These are phyloP conservation scores for Benincasa hispida DNA, from an alignment of 306 rosid genomes.

Conservation along the genomic window DNA sequence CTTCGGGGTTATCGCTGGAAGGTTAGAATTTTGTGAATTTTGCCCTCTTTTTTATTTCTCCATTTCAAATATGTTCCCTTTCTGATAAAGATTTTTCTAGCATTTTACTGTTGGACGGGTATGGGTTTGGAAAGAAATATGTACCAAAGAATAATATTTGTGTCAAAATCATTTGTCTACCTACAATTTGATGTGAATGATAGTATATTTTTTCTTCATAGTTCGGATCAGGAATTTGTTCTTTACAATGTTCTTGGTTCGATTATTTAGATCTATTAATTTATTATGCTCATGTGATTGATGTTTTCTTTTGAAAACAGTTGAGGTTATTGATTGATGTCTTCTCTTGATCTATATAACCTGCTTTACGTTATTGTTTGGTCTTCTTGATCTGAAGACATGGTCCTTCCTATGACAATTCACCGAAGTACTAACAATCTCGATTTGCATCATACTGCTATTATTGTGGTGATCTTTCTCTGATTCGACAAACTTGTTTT, in stretches of 20 bases:
- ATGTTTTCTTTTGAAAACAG: neutral
- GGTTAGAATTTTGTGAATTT: conserved; percentile 10
- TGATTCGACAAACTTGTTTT: neutral
- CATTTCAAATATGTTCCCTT: neutral
- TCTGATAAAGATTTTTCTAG: neutral
- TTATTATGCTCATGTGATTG: neutral
- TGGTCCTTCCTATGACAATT: neutral
- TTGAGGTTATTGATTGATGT: neutral
- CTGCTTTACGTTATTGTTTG: neutral
- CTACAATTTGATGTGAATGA: conserved; percentile 4
- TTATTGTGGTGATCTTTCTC: neutral
- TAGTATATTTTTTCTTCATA: neutral
- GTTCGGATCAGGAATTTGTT: neutral
- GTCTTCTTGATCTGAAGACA: neutral
- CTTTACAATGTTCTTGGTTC: neutral
- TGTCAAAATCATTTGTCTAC: neutral
- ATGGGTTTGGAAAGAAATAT: neutral
- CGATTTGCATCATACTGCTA: neutral
- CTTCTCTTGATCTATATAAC: neutral
- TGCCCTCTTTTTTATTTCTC: neutral
- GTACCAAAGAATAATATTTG: conserved; percentile 8
- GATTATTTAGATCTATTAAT: neutral
- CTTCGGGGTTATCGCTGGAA: neutral
- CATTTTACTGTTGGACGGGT: neutral
- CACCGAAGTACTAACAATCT: neutral